Evolutionary conservation across 805 yeast genomes (phyloP).

Genomic region (Kuraishia piskuri): DNA sequence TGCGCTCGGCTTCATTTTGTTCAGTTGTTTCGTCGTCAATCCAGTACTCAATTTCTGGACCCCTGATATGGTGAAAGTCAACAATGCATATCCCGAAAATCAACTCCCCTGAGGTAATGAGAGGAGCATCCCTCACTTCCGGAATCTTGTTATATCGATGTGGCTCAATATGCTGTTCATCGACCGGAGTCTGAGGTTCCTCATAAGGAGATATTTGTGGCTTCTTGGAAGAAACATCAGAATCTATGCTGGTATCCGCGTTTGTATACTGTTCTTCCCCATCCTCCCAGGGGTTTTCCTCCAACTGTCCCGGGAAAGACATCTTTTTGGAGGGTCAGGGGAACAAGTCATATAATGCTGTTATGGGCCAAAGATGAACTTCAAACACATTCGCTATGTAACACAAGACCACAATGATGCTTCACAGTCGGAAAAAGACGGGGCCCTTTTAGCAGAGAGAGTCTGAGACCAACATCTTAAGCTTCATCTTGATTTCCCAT

Average conservation of each 20-base stretch:
- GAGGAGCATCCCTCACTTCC: neutral
- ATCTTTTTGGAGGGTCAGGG: neutral
- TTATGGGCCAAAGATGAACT: neutral
- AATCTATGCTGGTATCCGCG: neutral
- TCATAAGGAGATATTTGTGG: neutral
- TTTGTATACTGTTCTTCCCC: neutral
- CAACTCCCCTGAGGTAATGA: conserved; percentile 12
- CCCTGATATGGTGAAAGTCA: conserved; percentile 85
- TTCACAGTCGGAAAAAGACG: too few relatives aligned
- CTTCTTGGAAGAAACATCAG: neutral
- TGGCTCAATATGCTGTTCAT: neutral
- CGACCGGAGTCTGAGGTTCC: neutral
- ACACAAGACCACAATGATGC: too few relatives aligned
- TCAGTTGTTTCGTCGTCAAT: conserved; percentile 31
- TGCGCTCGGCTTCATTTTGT: conserved; percentile 23
- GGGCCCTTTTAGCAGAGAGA: too few relatives aligned
- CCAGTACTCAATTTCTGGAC: conserved; percentile 96
- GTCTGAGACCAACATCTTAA: too few relatives aligned
- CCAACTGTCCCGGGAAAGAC: neutral
- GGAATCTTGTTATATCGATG: neutral
- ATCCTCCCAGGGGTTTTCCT: neutral
- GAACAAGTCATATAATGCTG: neutral
- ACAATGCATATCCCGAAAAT: conserved; percentile 84
- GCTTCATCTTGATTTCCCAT: too few relatives aligned
- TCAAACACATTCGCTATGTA: neutral